phyloP scores from a whole-genome alignment of 1,284 basidiomycete genomes.

The Moesziomyces antarcticus region DNA sequence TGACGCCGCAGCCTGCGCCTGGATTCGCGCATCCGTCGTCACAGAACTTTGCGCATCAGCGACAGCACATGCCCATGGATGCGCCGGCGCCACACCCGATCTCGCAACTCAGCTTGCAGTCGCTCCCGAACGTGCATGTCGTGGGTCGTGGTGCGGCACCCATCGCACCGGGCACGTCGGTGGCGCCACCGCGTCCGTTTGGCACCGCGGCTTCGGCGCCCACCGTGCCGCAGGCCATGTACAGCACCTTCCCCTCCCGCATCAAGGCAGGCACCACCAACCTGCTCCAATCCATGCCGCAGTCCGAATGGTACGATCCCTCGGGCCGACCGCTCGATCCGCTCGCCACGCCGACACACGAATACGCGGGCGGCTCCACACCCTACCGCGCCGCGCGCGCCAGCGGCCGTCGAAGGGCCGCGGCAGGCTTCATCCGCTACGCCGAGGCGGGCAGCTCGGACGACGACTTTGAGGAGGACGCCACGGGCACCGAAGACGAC shows the following conservation, averaged over 20 bases:
- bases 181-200: slow-evolving; percentile 28
- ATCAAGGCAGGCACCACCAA: slow-evolving; percentile 89
- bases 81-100: slow-evolving; percentile 5
- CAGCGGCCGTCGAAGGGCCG: slow-evolving; percentile 33
- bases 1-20: slow-evolving; percentile 9
- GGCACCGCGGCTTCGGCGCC: slow-evolving; percentile 31
- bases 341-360: slow-evolving; percentile 26
- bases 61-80: slow-evolving; percentile 1
- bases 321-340: slow-evolving; percentile 38
- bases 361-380: slow-evolving; percentile 11
- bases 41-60: not conserved
- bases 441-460: slow-evolving; percentile 55
- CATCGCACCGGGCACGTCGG: slow-evolving; percentile 29
- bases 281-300: slow-evolving; percentile 85
- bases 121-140: slow-evolving; percentile 16
- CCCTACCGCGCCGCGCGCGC: slow-evolving; percentile 33
- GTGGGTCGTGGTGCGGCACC: slow-evolving; percentile 35
- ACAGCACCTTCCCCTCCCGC: slow-evolving; percentile 88
- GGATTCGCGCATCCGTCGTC: too few species aligned
- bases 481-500: slow-evolving; percentile 42
- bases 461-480: slow-evolving; percentile 53
- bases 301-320: slow-evolving; percentile 40
- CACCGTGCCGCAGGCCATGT: slow-evolving; percentile 75
- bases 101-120: slow-evolving; percentile 18
- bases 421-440: slow-evolving; percentile 50